phyloP scores from a whole-genome alignment of 257 asterid species.

The Petrea volubilis region DNA sequence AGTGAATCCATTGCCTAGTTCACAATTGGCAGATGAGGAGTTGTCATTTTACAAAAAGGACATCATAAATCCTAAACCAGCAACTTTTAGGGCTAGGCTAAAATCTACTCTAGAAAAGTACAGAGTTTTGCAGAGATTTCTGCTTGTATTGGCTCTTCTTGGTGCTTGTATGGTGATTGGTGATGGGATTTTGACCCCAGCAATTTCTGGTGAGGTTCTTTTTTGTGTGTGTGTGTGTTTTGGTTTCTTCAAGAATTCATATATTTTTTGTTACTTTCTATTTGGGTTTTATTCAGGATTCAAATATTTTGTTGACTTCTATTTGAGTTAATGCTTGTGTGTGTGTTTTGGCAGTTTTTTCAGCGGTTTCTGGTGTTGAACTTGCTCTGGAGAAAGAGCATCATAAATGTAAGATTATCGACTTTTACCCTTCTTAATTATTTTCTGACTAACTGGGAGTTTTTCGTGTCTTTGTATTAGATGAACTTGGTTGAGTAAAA shows the following conservation, averaged over 20 bases:
- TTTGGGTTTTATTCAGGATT: too few species aligned
- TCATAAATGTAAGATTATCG: slow-evolving; percentile 63
- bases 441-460: too few species aligned
- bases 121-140: slow-evolving; percentile 61
- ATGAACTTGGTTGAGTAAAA: neutral
- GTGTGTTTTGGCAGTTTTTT: slow-evolving; percentile 59
- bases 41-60: slow-evolving; percentile 66
- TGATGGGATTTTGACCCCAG: slow-evolving; percentile 81
- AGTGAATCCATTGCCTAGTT: slow-evolving; percentile 73
- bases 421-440: neutral
- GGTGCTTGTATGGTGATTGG: slow-evolving; percentile 99
- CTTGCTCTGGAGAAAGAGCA: slow-evolving; percentile 66
- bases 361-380: slow-evolving; percentile 94
- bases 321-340: neutral
- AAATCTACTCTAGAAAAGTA: slow-evolving; percentile 64
- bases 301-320: neutral
- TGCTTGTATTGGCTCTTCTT: slow-evolving; percentile 68
- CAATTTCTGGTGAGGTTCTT: slow-evolving; percentile 59
- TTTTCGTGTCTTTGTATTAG: neutral
- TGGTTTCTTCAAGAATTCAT: too few species aligned
- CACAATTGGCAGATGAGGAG: slow-evolving; percentile 76
- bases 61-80: slow-evolving; percentile 42
- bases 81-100: slow-evolving; percentile 54
- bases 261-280: too few species aligned
- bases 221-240: too few species aligned